Evolutionary conservation across 2,329 filamentous ascomycete genomes (phyloP).

Genomic region (Gnomoniopsis sp.): DNA sequence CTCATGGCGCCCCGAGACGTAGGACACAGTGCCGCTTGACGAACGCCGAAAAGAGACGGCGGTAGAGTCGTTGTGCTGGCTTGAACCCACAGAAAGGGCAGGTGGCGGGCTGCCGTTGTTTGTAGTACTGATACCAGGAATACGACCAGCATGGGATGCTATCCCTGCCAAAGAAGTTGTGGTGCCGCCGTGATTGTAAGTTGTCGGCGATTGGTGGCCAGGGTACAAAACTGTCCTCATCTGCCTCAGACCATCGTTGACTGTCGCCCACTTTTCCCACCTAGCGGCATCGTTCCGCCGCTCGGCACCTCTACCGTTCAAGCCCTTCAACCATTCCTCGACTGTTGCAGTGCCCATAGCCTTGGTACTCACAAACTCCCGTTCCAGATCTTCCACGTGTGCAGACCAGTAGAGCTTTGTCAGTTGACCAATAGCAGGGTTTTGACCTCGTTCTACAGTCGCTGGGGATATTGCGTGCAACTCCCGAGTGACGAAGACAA

Average conservation of each 20-base stretch:
- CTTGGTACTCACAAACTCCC: constrained; percentile 61
- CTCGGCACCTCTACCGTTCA: constrained; percentile 60
- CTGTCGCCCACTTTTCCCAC: constrained; percentile 71
- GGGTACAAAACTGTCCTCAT: constrained; percentile 33
- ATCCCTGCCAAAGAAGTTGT: background rate
- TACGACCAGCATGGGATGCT: background rate
- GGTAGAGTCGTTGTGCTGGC: constrained; percentile 11
- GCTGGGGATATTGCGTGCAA: constrained; percentile 57
- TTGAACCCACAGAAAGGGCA: constrained; percentile 10
- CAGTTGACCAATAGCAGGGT: constrained; percentile 46
- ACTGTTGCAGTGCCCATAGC: constrained; percentile 63
- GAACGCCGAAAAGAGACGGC: constrained; percentile 19
- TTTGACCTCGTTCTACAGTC: constrained; percentile 48
- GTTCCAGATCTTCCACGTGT: constrained; percentile 60
- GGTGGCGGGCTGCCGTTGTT: constrained; percentile 2
- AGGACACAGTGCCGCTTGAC: constrained; percentile 10
- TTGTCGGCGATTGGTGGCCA: constrained; percentile 13
- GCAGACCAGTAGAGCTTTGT: constrained; percentile 64
- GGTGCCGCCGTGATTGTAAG: background rate
- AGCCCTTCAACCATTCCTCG: constrained; percentile 77
- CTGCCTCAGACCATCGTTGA: constrained; percentile 35
- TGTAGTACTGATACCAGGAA: constrained; percentile 8
- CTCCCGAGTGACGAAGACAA: constrained; percentile 61
- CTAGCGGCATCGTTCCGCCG: constrained; percentile 59
- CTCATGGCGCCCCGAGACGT: constrained; percentile 32